Conservation (phyloP, 345 rosid species). For the Eucalyptus grandis region DNA sequence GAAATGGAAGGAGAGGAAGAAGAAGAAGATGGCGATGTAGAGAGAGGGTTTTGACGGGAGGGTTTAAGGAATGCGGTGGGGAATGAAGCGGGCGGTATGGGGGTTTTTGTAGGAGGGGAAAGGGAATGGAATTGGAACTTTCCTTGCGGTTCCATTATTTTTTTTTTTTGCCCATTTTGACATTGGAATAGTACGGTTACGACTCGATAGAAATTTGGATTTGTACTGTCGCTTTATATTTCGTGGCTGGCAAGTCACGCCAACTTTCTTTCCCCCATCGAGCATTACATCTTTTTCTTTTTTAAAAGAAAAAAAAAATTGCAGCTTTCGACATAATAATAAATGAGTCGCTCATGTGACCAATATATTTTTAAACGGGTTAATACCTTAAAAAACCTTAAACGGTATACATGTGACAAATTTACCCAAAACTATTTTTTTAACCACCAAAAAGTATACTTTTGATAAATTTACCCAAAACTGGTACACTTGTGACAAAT, state of each 20-base stretch:
- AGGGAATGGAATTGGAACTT: not conserved
- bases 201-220: not conserved
- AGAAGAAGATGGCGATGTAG: not conserved
- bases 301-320: too few relatives aligned
- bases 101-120: not conserved
- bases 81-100: not conserved
- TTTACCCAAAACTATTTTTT: too few relatives aligned
- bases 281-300: not conserved
- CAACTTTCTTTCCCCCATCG: not conserved
- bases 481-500: too few relatives aligned
- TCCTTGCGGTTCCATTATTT: not conserved
- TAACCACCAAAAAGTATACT: too few relatives aligned
- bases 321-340: rapidly evolving
- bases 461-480: too few relatives aligned
- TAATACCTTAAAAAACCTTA: too few relatives aligned
- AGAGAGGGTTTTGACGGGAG: not conserved
- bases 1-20: not conserved
- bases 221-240: not conserved
- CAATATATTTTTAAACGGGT: not conserved
- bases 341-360: not conserved
- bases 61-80: not conserved
- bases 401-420: too few relatives aligned
- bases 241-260: not conserved
- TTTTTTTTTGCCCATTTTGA: not conserved
- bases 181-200: not conserved